A percentile compares a stretch with the other conserved stretches of the same genome.
Conservation (phyloP, 1,284 basidiomycete genomes). For the Ceraceosorus guamensis region DNA sequence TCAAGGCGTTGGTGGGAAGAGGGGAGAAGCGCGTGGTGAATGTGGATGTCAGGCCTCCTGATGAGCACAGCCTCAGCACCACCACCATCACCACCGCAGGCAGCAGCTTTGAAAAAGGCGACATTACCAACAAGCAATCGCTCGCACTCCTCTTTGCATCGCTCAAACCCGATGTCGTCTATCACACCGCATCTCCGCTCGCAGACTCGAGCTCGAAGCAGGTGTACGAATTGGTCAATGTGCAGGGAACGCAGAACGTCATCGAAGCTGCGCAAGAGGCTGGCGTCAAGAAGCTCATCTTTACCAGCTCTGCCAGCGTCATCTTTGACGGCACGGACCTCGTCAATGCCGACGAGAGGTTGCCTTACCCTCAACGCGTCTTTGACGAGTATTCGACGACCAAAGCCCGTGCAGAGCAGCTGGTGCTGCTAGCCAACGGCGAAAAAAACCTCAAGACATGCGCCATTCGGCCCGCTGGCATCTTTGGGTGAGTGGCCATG, state of each 20-base stretch:
- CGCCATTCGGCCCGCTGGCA: slow-evolving; percentile 85
- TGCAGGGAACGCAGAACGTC: slow-evolving; percentile 78
- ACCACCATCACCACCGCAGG: slow-evolving; percentile 30
- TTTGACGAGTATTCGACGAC: slow-evolving; percentile 93
- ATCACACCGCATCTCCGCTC: slow-evolving; percentile 86
- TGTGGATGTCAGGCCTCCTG: slow-evolving; percentile 36
- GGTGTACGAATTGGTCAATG: slow-evolving; percentile 87
- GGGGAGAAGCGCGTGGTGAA: slow-evolving; percentile 41
- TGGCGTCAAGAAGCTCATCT: slow-evolving; percentile 75
- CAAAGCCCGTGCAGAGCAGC: slow-evolving; percentile 82
- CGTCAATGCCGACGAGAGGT: slow-evolving; percentile 80
- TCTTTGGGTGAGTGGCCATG: slow-evolving; percentile 74
- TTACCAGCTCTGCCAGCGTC: slow-evolving; percentile 88
- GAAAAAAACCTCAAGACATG: slow-evolving; percentile 66
- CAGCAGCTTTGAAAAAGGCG: slow-evolving; percentile 38
- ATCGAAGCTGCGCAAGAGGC: slow-evolving; percentile 65
- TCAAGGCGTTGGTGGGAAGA: slow-evolving; percentile 36
- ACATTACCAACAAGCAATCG: slow-evolving; percentile 35
- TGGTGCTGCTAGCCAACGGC: slow-evolving; percentile 78
- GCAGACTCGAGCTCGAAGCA: slow-evolving; percentile 61
- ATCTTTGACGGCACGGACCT: slow-evolving; percentile 78
- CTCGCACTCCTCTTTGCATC: slow-evolving; percentile 14
- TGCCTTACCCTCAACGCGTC: slow-evolving; percentile 65
- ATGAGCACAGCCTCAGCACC: slow-evolving; percentile 37
- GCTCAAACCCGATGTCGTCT: slow-evolving; percentile 46